A percentile compares a stretch with the other conserved stretches of the same genome.
These are phyloP conservation scores for Atkinsonella texensis DNA, from an alignment of 2,329 filamentous ascomycete genomes.

Conservation along the genomic window DNA sequence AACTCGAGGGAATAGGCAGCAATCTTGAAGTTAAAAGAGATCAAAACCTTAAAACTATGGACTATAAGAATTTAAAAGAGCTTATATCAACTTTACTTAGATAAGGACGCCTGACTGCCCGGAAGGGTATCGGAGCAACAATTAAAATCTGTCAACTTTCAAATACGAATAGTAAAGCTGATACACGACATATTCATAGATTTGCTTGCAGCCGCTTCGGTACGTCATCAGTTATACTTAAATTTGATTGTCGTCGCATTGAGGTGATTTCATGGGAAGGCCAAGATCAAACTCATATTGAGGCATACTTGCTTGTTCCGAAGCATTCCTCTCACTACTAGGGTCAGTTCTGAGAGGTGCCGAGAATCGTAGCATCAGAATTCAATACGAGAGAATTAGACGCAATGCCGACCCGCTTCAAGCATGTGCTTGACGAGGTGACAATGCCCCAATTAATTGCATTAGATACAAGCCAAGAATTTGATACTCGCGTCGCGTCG, in stretches of 20 bases:
- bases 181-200: constrained; percentile 32
- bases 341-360: constrained; percentile 46
- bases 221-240: constrained; percentile 15
- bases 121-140: constrained; percentile 22
- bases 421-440: constrained; percentile 39
- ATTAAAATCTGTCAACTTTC: constrained; percentile 28
- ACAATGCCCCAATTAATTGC: constrained; percentile 39
- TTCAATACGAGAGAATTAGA: constrained; percentile 45
- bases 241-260: not conserved
- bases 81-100: constrained; percentile 4
- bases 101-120: constrained; percentile 20
- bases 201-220: constrained; percentile 40
- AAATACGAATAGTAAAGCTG: constrained; percentile 35
- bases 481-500: constrained; percentile 33
- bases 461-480: constrained; percentile 38
- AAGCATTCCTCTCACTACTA: constrained; percentile 43
- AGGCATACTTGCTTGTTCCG: constrained; percentile 32
- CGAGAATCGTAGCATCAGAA: constrained; percentile 45
- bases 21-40: not conserved
- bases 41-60: not conserved
- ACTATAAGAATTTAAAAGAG: too few relatives aligned
- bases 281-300: not conserved
- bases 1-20: not conserved
- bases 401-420: constrained; percentile 37
- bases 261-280: not conserved